These are phyloP conservation scores for Centella asiatica DNA, from an alignment of 129 eudicot species.

Conservation along the genomic window DNA sequence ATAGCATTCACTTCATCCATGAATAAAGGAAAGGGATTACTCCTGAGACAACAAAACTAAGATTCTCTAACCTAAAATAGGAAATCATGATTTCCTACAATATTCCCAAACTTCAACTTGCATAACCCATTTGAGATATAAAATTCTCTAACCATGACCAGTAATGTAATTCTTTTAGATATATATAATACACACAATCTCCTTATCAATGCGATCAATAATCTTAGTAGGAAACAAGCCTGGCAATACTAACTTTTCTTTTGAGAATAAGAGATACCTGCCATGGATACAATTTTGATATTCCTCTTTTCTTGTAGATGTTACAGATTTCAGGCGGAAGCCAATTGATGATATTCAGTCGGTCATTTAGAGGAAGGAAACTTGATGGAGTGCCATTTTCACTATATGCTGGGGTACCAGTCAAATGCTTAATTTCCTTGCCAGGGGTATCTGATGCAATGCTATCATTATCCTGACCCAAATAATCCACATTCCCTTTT, in stretches of 20 bases:
- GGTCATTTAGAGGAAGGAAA: constrained; percentile 32
- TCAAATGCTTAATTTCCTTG: constrained; percentile 11
- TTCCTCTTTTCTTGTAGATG: constrained; percentile 61
- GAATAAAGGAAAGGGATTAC: too few species aligned
- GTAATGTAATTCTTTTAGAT: not conserved
- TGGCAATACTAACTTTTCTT: constrained; percentile 2
- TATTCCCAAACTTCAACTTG: constrained; percentile 1
- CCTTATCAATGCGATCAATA: not conserved
- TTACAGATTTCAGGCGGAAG: constrained; percentile 77
- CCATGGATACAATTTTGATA: constrained; percentile 85
- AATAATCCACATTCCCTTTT: constrained; percentile 23
- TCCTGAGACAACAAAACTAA: too few species aligned
- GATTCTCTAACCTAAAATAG: too few species aligned
- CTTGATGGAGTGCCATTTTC: constrained; percentile 75
- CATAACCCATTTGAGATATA: too few species aligned
- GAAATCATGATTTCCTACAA: too few species aligned
- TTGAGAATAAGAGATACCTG: constrained; percentile 46
- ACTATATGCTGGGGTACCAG: constrained; percentile 17
- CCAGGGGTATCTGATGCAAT: constrained; percentile 30
- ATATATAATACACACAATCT: not conserved
- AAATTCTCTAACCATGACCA: not conserved
- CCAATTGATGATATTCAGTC: constrained; percentile 70
- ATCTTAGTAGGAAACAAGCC: not conserved
- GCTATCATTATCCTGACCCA: constrained; percentile 21
- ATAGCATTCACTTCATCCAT: too few species aligned